Evolutionary conservation across 441 rosid genomes (phyloP), one percentile per base, ranked within the genome.

Genomic region (Adansonia gregorii): DNA sequence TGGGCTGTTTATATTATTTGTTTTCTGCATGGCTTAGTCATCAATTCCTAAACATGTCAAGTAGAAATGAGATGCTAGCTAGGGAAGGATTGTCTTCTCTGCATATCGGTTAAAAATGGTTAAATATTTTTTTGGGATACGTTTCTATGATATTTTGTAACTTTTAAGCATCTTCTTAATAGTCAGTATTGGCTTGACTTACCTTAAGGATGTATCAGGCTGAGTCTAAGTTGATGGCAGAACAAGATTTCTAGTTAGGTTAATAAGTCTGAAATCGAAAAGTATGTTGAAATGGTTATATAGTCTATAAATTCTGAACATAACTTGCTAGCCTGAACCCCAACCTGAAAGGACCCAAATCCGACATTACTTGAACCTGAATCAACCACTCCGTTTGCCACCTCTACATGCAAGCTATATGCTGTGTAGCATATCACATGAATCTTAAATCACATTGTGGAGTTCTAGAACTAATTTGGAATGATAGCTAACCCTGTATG

Each of bases 381-480:
- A 35, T 35, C 41, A 35, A 35, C 41, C 41, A 35, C 41, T 35
- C 41, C 6, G 41, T 35, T 35, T 35, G 41, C 41, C 41, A 35
- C 41, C 41, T 35, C 41, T 35, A 69, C 59, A 24, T 39, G 58
- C 74, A 27, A 70, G 45, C n/a, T 43, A 24, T 70, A 15, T 70
- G 74, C 74, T 27, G 15, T 51, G 45, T 51, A 52, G 63, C 74
- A 31, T 71, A 7, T 52, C 6, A 48, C 3, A 5, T 70, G 41
- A 35, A 35, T 35, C 41, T 35, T 35, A 35, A 35, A 7, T 52
- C 6, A 48, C 1, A 5, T 70, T 70, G 8, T 54, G 48, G 63
- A 31, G 75, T 72, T 72, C 51, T 72, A 56, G 65, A 55, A 55
- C 3, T 55, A 55, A 72, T 72, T 55, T 49, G 14, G 51, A 22